Percentiles rank a stretch among this genome's conserved stretches.
Evolutionary conservation across 257 asterid species (phyloP).

Genomic region (Striga asiatica): DNA sequence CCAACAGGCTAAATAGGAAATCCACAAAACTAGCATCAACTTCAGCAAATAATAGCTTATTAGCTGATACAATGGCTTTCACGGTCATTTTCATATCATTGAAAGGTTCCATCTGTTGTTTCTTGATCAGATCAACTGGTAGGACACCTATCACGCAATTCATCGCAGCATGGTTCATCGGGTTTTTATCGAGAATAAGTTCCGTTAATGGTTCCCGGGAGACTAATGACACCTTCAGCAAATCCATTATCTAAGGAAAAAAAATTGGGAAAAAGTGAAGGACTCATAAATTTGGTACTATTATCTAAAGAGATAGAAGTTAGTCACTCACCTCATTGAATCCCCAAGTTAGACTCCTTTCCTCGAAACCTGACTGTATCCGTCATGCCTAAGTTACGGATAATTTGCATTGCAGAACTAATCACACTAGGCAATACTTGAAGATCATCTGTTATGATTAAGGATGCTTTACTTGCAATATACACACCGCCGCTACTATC

Average conservation of each 20-base stretch:
- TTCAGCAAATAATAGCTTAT: slow-evolving; percentile 10
- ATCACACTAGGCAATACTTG: neutral
- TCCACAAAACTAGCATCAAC: neutral
- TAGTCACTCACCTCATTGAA: slow-evolving; percentile 10
- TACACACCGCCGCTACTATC: neutral
- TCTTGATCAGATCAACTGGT: neutral
- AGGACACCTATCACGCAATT: neutral
- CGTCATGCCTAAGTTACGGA: neutral
- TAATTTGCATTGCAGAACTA: neutral
- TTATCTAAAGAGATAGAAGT: neutral
- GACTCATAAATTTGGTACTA: neutral
- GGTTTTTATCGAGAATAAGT: neutral
- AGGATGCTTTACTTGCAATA: neutral
- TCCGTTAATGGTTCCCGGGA: slow-evolving; percentile 9
- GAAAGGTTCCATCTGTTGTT: too few relatives aligned
- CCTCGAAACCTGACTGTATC: neutral
- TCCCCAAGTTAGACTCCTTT: neutral
- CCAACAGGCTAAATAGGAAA: slow-evolving; percentile 7
- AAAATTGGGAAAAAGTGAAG: neutral
- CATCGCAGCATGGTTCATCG: neutral
- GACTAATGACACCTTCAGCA: slow-evolving; percentile 1
- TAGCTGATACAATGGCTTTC: neutral
- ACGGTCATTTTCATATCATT: neutral
- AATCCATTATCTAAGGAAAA: neutral
- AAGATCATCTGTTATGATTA: slow-evolving; percentile 12